phyloP scores from a whole-genome alignment of 73 alveolate genomes.

The Stentor coeruleus region DNA sequence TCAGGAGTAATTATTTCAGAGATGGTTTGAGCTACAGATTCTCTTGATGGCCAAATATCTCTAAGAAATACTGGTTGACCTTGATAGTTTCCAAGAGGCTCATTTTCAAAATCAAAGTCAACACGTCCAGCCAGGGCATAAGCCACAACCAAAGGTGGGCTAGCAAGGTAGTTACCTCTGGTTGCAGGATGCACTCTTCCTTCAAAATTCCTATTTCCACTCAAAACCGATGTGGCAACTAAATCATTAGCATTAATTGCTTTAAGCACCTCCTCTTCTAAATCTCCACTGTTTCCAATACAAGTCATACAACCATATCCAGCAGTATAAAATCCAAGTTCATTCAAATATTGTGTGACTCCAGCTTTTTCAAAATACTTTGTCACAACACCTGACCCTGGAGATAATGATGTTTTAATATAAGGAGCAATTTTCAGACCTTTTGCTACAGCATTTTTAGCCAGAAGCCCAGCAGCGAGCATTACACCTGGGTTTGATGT shows the following conservation, averaged over 20 bases:
- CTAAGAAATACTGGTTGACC: slow-evolving; percentile 81
- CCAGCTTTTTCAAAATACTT: slow-evolving; percentile 74
- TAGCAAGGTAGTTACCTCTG: slow-evolving; percentile 88
- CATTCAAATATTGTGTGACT: slow-evolving; percentile 43
- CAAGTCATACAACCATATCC: slow-evolving; percentile 96
- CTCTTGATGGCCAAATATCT: slow-evolving; percentile 92
- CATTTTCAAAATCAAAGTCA: slow-evolving; percentile 79
- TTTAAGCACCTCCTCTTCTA: slow-evolving; percentile 57
- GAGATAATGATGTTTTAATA: slow-evolving; percentile 83
- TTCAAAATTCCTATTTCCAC: slow-evolving; percentile 89
- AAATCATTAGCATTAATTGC: slow-evolving; percentile 71
- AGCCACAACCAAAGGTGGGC: slow-evolving; percentile 91
- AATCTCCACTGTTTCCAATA: slow-evolving; percentile 85
- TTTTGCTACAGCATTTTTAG: slow-evolving; percentile 78
- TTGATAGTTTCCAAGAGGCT: slow-evolving; percentile 77
- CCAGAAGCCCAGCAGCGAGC: slow-evolving; percentile 90
- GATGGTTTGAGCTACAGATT: slow-evolving; percentile 34
- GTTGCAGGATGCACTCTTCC: slow-evolving; percentile 94
- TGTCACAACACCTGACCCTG: slow-evolving; percentile 77
- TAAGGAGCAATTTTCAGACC: slow-evolving; percentile 79
- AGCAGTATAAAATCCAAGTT: slow-evolving; percentile 76
- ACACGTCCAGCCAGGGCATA: slow-evolving; percentile 84
- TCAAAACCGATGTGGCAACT: slow-evolving; percentile 82
- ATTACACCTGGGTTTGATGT: slow-evolving; percentile 88
- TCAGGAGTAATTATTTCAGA: slow-evolving; percentile 50